phyloP scores from a whole-genome alignment of 805 yeast genomes.

The Candida argentea region DNA sequence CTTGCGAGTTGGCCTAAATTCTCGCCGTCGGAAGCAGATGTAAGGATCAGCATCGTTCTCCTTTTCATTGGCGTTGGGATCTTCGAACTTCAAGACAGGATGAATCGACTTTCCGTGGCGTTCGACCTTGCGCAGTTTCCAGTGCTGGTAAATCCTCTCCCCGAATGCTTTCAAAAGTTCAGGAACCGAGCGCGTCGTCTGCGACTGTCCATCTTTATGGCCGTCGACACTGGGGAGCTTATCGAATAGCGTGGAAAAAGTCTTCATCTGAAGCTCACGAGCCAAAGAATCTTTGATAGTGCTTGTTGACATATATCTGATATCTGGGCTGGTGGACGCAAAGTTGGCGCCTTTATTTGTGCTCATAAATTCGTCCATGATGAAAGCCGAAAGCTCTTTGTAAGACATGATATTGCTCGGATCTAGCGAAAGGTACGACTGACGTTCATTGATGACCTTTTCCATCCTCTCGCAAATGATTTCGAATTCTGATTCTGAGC shows the following conservation, averaged over 20 bases:
- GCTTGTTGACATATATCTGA: slow-evolving; percentile 37
- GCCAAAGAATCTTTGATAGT: slow-evolving; percentile 49
- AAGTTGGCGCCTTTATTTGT: slow-evolving; percentile 16
- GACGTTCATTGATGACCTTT: slow-evolving; percentile 62
- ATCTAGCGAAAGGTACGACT: slow-evolving; percentile 82
- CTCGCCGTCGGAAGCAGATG: slow-evolving; percentile 91
- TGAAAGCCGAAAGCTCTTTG: slow-evolving; percentile 53
- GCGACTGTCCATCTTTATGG: slow-evolving; percentile 6
- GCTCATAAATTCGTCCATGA: slow-evolving; percentile 23
- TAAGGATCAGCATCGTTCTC: slow-evolving; percentile 89
- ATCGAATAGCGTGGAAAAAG: slow-evolving; percentile 53
- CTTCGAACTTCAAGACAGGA: slow-evolving; percentile 77
- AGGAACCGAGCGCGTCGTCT: slow-evolving; percentile 34
- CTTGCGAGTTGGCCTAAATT: slow-evolving; percentile 89
- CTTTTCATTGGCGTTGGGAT: slow-evolving; percentile 61
- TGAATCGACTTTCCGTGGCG: slow-evolving; percentile 61
- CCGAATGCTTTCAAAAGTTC: slow-evolving; percentile 53
- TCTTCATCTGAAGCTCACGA: slow-evolving; percentile 42
- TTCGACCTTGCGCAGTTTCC: slow-evolving; percentile 64
- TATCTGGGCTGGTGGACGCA: slow-evolving; percentile 17
- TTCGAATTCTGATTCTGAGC: slow-evolving; percentile 85
- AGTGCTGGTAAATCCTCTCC: slow-evolving; percentile 60
- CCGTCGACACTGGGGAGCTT: too few relatives aligned
- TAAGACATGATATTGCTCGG: slow-evolving; percentile 65
- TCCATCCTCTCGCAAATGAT: slow-evolving; percentile 66